phyloP scores from a whole-genome alignment of 2,329 filamentous ascomycete species.

The Phyllosticta citriasiana region DNA sequence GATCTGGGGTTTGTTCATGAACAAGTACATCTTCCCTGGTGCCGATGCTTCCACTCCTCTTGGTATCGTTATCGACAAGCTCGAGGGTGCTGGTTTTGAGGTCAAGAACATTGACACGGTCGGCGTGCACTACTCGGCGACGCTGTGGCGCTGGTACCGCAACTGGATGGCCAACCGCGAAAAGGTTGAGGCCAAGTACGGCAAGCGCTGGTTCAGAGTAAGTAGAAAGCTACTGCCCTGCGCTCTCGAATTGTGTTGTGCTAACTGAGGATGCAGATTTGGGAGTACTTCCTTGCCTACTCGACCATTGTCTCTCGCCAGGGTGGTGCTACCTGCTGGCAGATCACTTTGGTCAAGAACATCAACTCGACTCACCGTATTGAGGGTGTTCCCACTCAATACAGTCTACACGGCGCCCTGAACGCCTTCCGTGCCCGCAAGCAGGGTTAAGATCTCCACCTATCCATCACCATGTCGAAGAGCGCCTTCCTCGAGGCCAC shows the following conservation, averaged over 20 bases:
- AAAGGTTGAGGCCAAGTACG: slow-evolving; percentile 91
- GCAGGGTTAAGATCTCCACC: background rate
- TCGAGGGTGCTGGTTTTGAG: slow-evolving; percentile 83
- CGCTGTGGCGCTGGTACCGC: slow-evolving; percentile 95
- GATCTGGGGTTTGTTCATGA: slow-evolving; percentile 98
- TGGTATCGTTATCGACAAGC: slow-evolving; percentile 71
- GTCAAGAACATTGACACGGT: slow-evolving; percentile 88
- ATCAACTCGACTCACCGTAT: slow-evolving; percentile 77
- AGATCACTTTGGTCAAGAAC: slow-evolving; percentile 82
- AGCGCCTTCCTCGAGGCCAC: background rate
- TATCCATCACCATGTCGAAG: background rate
- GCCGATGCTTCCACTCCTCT: slow-evolving; percentile 92
- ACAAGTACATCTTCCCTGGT: slow-evolving; percentile 98
- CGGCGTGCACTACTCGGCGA: slow-evolving; percentile 93
- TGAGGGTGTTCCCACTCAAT: slow-evolving; percentile 61
- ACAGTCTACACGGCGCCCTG: slow-evolving; percentile 57
- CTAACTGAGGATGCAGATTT: slow-evolving; percentile 50
- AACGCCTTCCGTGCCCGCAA: slow-evolving; percentile 34
- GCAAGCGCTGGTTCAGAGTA: slow-evolving; percentile 88
- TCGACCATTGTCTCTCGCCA: slow-evolving; percentile 77
- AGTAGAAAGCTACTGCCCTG: slow-evolving; percentile 27
- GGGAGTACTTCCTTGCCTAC: slow-evolving; percentile 84
- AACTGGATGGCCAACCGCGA: slow-evolving; percentile 95
- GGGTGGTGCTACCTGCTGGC: slow-evolving; percentile 75
- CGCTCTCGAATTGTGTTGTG: slow-evolving; percentile 9